phyloP scores from a whole-genome alignment of 2,329 filamentous ascomycete genomes.

The Trichoderma afroharzianum region DNA sequence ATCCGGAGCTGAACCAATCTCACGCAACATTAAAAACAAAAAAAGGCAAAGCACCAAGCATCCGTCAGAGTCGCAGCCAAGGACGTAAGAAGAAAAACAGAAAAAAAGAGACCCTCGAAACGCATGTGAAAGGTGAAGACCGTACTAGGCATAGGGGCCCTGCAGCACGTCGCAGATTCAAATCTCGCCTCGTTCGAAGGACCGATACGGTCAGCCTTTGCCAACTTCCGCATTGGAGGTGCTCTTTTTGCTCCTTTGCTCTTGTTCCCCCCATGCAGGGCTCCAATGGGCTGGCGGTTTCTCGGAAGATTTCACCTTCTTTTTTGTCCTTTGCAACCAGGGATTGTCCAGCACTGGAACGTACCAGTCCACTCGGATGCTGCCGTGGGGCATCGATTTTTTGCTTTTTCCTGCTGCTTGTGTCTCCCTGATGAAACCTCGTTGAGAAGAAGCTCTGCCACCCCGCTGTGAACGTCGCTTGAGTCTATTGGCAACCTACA shows the following conservation, averaged over 20 bases:
- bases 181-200: slow-evolving; percentile 14
- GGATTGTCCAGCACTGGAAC: background rate
- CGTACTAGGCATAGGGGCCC: background rate
- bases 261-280: background rate
- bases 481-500: background rate
- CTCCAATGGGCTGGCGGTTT: background rate
- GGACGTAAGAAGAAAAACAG: background rate
- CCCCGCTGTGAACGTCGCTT: background rate
- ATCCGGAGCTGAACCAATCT: background rate
- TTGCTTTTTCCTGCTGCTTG: background rate
- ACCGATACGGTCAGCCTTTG: slow-evolving; percentile 4
- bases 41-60: background rate
- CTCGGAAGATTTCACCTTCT: background rate
- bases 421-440: slow-evolving; percentile 1
- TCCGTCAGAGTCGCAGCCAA: background rate
- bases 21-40: background rate
- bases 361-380: background rate
- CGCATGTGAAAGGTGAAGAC: background rate
- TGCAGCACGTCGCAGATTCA: background rate
- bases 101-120: background rate
- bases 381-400: background rate
- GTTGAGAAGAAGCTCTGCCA: background rate
- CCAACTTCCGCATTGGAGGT: slow-evolving; percentile 3
- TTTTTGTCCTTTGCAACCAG: background rate
- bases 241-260: background rate